These are phyloP conservation scores for Choanephora cucurbitarum DNA, from an alignment of 371 early-diverging fungal species.

Conservation along the genomic window DNA sequence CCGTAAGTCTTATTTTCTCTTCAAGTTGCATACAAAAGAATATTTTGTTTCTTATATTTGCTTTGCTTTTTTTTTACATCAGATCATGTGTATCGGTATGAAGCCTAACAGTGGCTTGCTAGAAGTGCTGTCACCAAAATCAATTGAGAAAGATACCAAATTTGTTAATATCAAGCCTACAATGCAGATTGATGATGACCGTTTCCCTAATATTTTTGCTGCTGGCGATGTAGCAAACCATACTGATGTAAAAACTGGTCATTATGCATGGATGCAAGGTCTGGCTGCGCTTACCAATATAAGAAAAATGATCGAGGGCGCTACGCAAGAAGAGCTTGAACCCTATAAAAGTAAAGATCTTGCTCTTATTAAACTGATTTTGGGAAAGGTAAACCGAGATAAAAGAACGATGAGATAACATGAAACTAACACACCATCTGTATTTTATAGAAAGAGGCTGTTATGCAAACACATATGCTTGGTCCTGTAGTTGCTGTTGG, in stretches of 20 bases:
- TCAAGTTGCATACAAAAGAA: neutral
- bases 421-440: neutral
- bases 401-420: neutral
- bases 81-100: slow-evolving; percentile 70
- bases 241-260: slow-evolving; percentile 55
- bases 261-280: slow-evolving; percentile 52
- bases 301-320: slow-evolving; percentile 29
- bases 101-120: slow-evolving; percentile 60
- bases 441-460: slow-evolving; percentile 36
- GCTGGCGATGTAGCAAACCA: slow-evolving; percentile 63
- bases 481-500: slow-evolving; percentile 39
- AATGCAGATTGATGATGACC: slow-evolving; percentile 64
- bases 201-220: slow-evolving; percentile 67
- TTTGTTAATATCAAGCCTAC: slow-evolving; percentile 61
- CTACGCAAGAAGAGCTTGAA: slow-evolving; percentile 26
- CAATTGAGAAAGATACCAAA: slow-evolving; percentile 47
- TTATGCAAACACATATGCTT: slow-evolving; percentile 40
- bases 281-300: slow-evolving; percentile 35
- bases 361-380: slow-evolving; percentile 36
- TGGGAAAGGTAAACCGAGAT: slow-evolving; percentile 33
- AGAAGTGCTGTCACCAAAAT: slow-evolving; percentile 40
- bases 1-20: slow-evolving; percentile 33
- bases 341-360: slow-evolving; percentile 44
- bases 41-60: neutral
- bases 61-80: neutral